phyloP scores from a whole-genome alignment of 257 asterid genomes.

The Salvia miltiorrhiza region DNA sequence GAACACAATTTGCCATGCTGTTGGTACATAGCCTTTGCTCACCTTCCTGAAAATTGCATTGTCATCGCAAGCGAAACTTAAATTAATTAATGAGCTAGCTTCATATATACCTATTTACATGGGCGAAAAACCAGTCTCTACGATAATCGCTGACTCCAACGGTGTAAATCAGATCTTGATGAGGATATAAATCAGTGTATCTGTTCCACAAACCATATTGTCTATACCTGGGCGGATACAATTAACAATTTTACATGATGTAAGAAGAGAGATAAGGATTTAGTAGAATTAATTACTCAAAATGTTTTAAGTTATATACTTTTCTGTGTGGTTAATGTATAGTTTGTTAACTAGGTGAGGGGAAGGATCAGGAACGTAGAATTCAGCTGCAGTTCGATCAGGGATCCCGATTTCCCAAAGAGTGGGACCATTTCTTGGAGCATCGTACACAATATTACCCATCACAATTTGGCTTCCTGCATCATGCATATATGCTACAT shows the following conservation, averaged over 20 bases:
- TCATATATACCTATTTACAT: slow-evolving; percentile 41
- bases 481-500: too few relatives aligned
- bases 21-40: slow-evolving; percentile 26
- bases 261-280: too few relatives aligned
- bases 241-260: too few relatives aligned
- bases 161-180: slow-evolving; percentile 38
- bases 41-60: not conserved
- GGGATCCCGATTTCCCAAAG: slow-evolving; percentile 71
- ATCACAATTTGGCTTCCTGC: slow-evolving; percentile 25
- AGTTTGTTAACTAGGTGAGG: slow-evolving; percentile 37
- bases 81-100: too few relatives aligned
- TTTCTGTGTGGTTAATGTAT: slow-evolving; percentile 32
- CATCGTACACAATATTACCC: slow-evolving; percentile 31
- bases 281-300: too few relatives aligned
- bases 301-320: slow-evolving; percentile 20
- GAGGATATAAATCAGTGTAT: slow-evolving; percentile 48
- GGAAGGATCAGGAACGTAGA: slow-evolving; percentile 49
- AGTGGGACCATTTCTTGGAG: slow-evolving; percentile 63
- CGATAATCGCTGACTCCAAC: slow-evolving; percentile 43
- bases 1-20: slow-evolving; percentile 64
- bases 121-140: slow-evolving; percentile 60
- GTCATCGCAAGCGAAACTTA: not conserved
- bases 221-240: slow-evolving; percentile 34
- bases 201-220: slow-evolving; percentile 70
- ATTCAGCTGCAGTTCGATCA: slow-evolving; percentile 59